Evolutionary conservation across 768 basidiomycete species (phyloP), one percentile per base, ranked within the genome.

Genomic region (Rhizopogon vulgaris): DNA sequence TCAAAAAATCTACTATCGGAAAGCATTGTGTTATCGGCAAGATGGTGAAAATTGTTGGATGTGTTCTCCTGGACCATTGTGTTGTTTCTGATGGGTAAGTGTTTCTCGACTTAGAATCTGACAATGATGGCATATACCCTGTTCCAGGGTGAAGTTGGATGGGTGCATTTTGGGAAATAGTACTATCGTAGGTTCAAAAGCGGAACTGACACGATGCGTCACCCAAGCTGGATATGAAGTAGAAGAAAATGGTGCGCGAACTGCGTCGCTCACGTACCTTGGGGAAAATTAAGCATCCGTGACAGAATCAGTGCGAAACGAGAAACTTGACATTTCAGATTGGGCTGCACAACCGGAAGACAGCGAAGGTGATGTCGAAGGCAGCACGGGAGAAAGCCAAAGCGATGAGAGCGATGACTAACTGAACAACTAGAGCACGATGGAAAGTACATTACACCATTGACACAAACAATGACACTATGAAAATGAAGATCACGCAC

Each of bases 21-120:
- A 77, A 84, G 53, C 92, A 94, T 63, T 94, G 91, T 58, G 71
- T 83, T 14, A 86, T 94, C 49, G 91, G 91, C 3, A 86, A 82
- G 65, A 85, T 85, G 75, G 87, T 79, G n/a, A 90, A 83, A 66
- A 82, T 97, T 42, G 76, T 75, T 2, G 87, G 89, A 10, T 94
- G 88, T 58, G 79, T 95, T 6, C 65, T 97, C 22, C 75, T 94
- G 57, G 94, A 96, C 62, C 93, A 95, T 60, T 94, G 93, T 59
- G 78, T 89, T 4, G 71, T 97, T 11, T 87, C 80, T 39, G 92
- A 95, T 52, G 91, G 92, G 94, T 92, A 56, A 54, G 59, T 17
- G 12, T 15, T 38, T 22, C 30, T 47, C 28, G 12, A 24, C n/a
- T 54, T 55, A 10, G 64, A 9, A 22, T 38, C 7, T 55, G 32